Conservation (phyloP, 768 basidiomycete genomes). For the Boletus vermiculosoides region DNA sequence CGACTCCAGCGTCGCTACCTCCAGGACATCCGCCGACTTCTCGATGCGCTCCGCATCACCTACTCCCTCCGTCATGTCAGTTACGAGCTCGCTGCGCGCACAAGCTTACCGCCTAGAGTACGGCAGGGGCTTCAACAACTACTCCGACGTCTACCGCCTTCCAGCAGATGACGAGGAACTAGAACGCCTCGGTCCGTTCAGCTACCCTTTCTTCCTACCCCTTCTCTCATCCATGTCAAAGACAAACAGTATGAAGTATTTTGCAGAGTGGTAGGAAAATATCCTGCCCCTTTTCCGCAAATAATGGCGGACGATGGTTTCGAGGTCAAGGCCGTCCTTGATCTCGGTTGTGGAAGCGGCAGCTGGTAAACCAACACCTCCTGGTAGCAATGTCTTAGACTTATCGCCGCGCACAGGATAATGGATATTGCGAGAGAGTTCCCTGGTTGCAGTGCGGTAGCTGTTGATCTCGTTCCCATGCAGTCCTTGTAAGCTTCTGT, state of each 20-base stretch:
- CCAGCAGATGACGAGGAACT: constrained; percentile 80
- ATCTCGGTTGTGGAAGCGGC: constrained; percentile 80
- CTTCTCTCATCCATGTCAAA: constrained; percentile 29
- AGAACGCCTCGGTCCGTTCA: constrained; percentile 57
- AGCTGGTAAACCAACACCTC: constrained; percentile 51
- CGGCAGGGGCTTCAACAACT: constrained; percentile 70
- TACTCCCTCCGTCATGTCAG: constrained; percentile 63
- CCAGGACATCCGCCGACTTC: constrained; percentile 55
- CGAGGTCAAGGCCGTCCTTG: constrained; percentile 61
- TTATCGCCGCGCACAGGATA: constrained; percentile 51
- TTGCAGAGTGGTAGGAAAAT: constrained; percentile 63
- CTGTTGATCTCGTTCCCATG: constrained; percentile 81
- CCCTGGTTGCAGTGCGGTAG: constrained; percentile 64
- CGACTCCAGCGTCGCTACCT: constrained; percentile 42
- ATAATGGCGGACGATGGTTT: constrained; percentile 61
- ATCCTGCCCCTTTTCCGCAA: constrained; percentile 54
- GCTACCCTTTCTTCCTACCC: not conserved
- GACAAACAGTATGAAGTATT: constrained; percentile 71
- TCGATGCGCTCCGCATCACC: constrained; percentile 69
- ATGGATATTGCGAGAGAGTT: constrained; percentile 72
- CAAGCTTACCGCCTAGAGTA: constrained; percentile 63
- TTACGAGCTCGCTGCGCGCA: constrained; percentile 61
- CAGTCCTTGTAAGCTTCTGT: constrained; percentile 54
- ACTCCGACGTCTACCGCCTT: constrained; percentile 74
- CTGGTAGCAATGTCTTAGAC: not conserved